Conservation (phyloP, 768 basidiomycete genomes). For the Leccinellum luteum region DNA sequence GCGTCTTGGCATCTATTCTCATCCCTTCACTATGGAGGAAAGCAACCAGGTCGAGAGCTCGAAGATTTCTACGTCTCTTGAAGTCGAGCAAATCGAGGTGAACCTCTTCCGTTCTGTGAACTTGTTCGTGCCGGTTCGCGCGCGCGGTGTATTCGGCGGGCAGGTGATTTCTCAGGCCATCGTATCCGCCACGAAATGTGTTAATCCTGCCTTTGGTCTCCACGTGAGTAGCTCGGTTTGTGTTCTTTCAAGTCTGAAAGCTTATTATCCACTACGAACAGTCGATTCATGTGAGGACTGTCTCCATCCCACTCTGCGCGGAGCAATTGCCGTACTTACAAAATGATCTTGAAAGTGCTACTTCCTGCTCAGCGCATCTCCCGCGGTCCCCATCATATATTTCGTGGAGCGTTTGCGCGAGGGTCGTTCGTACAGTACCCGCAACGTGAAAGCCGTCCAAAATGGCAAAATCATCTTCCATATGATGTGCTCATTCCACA, state of each 20-base stretch:
- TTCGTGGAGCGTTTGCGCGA: slow-evolving; percentile 73
- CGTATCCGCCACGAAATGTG: slow-evolving; percentile 75
- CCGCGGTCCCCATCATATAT: slow-evolving; percentile 72
- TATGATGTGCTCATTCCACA: slow-evolving; percentile 80
- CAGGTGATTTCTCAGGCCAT: slow-evolving; percentile 89
- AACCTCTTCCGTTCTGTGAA: slow-evolving; percentile 79
- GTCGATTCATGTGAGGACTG: slow-evolving; percentile 65
- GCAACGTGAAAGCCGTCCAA: slow-evolving; percentile 58
- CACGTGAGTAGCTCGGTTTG: slow-evolving; percentile 54
- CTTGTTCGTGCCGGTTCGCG: slow-evolving; percentile 56
- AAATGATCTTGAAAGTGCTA: slow-evolving; percentile 60
- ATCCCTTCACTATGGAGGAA: slow-evolving; percentile 25
- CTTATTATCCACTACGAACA: slow-evolving; percentile 23
- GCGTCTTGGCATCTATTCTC: neutral
- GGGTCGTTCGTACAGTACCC: slow-evolving; percentile 71
- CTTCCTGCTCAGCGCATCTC: slow-evolving; percentile 73
- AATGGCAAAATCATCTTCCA: slow-evolving; percentile 54
- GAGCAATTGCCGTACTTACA: slow-evolving; percentile 3
- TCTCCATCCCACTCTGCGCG: neutral
- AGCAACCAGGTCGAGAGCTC: slow-evolving; percentile 58
- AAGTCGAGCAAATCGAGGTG: slow-evolving; percentile 74
- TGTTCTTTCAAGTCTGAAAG: neutral
- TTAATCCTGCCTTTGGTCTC: slow-evolving; percentile 59
- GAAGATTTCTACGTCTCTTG: slow-evolving; percentile 69
- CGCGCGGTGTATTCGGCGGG: slow-evolving; percentile 82